Conservation (phyloP, 2,329 filamentous ascomycete genomes). For the Pseudocercospora macadamiae region DNA sequence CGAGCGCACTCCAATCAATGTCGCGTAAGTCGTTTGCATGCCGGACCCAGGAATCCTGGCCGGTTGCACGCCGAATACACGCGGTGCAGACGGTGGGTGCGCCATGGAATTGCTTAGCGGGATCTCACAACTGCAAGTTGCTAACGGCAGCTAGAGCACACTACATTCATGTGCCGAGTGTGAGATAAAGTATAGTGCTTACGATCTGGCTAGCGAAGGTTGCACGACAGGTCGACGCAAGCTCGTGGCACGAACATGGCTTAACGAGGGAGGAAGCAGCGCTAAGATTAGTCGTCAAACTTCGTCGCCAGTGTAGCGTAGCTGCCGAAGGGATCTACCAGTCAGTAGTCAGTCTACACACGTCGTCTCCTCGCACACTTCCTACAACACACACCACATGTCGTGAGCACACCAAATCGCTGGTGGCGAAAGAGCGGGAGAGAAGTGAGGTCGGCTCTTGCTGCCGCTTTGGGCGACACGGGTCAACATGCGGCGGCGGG, state of each 20-base stretch:
- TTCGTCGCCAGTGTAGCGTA: neutral
- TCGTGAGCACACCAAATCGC: neutral
- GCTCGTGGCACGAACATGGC: conserved; percentile 2
- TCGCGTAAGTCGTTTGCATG: conserved; percentile 7
- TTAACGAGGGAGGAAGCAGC: neutral
- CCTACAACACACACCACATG: neutral
- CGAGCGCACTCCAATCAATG: conserved; percentile 9
- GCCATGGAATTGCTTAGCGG: conserved; percentile 16
- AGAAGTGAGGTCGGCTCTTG: neutral
- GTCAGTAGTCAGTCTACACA: neutral
- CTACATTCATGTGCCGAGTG: conserved; percentile 14
- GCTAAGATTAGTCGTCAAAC: neutral
- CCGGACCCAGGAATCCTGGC: conserved; percentile 8
- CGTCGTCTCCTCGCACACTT: neutral
- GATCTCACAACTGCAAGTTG: conserved; percentile 7
- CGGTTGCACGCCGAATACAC: conserved; percentile 18
- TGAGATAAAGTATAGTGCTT: conserved; percentile 19
- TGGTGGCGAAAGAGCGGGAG: neutral
- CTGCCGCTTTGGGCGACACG: neutral
- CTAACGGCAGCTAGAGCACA: conserved; percentile 7
- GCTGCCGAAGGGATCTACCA: neutral
- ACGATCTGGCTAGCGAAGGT: conserved; percentile 12
- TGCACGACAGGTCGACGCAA: conserved; percentile 16
- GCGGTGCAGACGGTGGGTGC: conserved; percentile 11
- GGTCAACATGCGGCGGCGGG: neutral